Conservation (phyloP, 805 yeast genomes). For the Yamadazyma paraphyllophila region DNA sequence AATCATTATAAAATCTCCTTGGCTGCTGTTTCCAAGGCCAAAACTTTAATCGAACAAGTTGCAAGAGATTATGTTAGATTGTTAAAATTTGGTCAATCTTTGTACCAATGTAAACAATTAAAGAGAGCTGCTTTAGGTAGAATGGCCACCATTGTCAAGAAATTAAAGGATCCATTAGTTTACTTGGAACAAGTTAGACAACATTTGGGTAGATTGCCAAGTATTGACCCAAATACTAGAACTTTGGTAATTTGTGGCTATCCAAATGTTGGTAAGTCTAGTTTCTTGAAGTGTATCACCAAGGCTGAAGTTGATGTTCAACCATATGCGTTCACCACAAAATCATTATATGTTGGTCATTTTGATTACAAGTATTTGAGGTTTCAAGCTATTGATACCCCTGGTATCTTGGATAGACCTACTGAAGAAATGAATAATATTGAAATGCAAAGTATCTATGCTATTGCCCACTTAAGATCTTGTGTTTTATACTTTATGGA, state of each 20-base stretch:
- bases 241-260: conserved; percentile 96
- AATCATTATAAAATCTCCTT: conserved; percentile 96
- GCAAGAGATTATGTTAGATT: conserved; percentile 92
- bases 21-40: conserved; percentile 93
- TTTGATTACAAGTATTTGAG: conserved; percentile 96
- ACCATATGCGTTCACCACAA: conserved; percentile 99
- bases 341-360: conserved; percentile 96
- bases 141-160: conserved; percentile 97
- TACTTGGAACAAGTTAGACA: conserved; percentile 98
- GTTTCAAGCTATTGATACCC: conserved; percentile 98
- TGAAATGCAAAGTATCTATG: conserved; percentile 98
- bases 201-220: conserved; percentile 96
- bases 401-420: conserved; percentile 98
- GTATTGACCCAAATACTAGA: conserved; percentile 98
- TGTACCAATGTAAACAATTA: conserved; percentile 97
- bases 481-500: conserved; percentile 98
- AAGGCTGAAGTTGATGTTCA: conserved; percentile 99
- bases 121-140: conserved; percentile 99
- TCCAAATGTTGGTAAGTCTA: conserved; percentile 98
- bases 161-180: conserved; percentile 87
- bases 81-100: conserved; percentile 94
- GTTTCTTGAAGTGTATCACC: conserved; percentile 88
- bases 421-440: conserved; percentile 99
- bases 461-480: conserved; percentile 96
- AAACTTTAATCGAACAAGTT: conserved; percentile 91